Evolutionary conservation across 768 basidiomycete species (phyloP).

Genomic region (Multifurca ochricompacta): DNA sequence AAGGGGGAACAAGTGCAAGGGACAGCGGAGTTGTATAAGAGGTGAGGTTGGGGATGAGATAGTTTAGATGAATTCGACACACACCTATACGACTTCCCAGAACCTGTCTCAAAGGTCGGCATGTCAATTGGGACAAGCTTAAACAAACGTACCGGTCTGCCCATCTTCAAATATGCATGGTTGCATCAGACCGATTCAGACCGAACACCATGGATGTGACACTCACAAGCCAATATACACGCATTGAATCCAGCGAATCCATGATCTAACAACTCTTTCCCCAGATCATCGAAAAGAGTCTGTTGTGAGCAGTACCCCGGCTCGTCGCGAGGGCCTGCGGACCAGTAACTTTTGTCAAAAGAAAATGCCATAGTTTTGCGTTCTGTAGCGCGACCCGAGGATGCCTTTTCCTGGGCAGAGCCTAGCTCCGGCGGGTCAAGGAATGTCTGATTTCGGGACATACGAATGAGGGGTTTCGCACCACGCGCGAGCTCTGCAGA

Average conservation of each 20-base stretch:
- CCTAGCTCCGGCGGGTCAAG: conserved; percentile 83
- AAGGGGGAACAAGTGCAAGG: background rate
- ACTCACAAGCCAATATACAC: conserved; percentile 97
- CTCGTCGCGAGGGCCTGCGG: conserved; percentile 83
- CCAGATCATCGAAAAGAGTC: conserved; percentile 90
- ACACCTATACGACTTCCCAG: conserved; percentile 88
- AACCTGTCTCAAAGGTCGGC: conserved; percentile 41
- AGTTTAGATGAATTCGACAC: conserved; percentile 22
- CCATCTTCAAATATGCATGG: conserved; percentile 41
- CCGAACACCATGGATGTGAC: conserved; percentile 11
- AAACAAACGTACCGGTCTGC: conserved; percentile 67
- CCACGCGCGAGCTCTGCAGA: conserved; percentile 83
- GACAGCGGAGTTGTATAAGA: background rate
- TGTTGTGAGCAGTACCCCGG: conserved; percentile 89
- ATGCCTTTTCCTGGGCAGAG: conserved; percentile 42
- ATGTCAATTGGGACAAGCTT: background rate
- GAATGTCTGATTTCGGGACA: conserved; percentile 90
- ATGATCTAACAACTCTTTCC: conserved; percentile 90
- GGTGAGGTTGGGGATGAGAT: background rate
- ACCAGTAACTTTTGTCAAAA: conserved; percentile 99
- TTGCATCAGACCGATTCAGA: conserved; percentile 1
- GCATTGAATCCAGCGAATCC: conserved; percentile 96
- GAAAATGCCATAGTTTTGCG: conserved; percentile 85
- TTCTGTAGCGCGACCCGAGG: conserved; percentile 78
- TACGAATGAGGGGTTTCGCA: conserved; percentile 88